These are phyloP conservation scores for Rhytidhysteron rufulum DNA, from an alignment of 2,329 filamentous ascomycete genomes.

Conservation along the genomic window DNA sequence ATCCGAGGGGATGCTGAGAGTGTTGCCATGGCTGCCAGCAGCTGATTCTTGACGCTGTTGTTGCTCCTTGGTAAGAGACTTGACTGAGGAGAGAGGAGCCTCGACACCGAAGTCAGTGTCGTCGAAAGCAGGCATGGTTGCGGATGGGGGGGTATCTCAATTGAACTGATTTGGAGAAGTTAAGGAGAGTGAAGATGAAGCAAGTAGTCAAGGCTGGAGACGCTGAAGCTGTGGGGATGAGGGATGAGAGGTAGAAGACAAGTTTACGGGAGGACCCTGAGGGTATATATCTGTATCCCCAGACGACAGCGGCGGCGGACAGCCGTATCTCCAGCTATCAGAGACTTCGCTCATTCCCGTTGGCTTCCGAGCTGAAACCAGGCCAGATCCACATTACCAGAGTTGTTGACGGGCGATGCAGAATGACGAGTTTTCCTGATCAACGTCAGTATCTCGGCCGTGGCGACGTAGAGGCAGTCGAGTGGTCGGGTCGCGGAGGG, in stretches of 20 bases:
- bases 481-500: neutral
- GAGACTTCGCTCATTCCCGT: constrained; percentile 1
- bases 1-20: constrained; percentile 41
- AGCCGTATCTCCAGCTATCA: neutral
- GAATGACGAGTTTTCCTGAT: neutral
- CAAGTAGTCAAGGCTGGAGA: neutral
- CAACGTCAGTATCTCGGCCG: too few species aligned
- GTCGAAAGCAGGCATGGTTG: constrained; percentile 59
- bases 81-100: constrained; percentile 19
- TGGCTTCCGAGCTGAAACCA: constrained; percentile 5
- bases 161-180: neutral
- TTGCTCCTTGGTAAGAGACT: constrained; percentile 19
- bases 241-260: neutral
- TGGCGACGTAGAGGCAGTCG: too few species aligned
- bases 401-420: neutral
- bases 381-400: constrained; percentile 7
- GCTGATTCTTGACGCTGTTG: constrained; percentile 12
- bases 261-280: neutral
- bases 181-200: neutral
- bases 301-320: neutral
- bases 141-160: constrained; percentile 5
- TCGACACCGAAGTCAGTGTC: constrained; percentile 53
- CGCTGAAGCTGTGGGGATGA: neutral
- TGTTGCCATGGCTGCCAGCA: constrained; percentile 26
- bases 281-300: neutral